These are phyloP conservation scores for Penicillium egyptiacum DNA, from an alignment of 495 filamentous ascomycete genomes.

Conservation along the genomic window DNA sequence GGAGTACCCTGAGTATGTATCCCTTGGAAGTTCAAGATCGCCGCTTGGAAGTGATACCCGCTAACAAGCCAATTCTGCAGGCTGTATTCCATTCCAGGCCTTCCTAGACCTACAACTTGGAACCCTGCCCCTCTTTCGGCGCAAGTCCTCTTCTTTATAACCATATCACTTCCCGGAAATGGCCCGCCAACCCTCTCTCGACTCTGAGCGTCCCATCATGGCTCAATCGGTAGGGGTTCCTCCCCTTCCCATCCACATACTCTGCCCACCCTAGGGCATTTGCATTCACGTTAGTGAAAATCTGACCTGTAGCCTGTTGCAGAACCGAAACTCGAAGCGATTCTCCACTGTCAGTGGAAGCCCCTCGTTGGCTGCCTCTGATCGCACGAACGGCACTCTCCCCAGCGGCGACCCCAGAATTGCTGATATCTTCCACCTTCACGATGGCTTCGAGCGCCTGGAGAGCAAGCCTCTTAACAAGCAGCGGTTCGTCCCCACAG, in stretches of 20 bases:
- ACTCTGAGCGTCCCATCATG: constrained; percentile 77
- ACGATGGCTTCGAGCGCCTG: constrained; percentile 80
- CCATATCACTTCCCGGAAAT: constrained; percentile 21
- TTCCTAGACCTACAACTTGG: background rate
- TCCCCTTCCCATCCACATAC: constrained; percentile 14
- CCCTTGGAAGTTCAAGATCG: constrained; percentile 4
- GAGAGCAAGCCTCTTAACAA: constrained; percentile 83
- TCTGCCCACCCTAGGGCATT: background rate
- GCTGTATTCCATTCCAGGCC: background rate
- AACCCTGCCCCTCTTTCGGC: background rate
- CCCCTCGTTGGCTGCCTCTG: constrained; percentile 68
- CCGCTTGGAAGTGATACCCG: background rate
- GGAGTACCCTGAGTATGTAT: background rate
- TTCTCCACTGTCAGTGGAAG: constrained; percentile 78
- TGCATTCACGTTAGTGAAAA: background rate
- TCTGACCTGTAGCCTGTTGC: constrained; percentile 19
- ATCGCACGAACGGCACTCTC: constrained; percentile 59
- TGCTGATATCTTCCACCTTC: constrained; percentile 76
- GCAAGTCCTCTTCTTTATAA: background rate
- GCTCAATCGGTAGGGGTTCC: constrained; percentile 62
- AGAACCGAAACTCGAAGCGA: constrained; percentile 70
- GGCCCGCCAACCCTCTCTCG: constrained; percentile 66
- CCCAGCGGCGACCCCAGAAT: constrained; percentile 57
- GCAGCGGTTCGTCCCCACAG: constrained; percentile 80
- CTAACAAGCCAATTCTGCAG: constrained; percentile 5